phyloP scores from a whole-genome alignment of 139 green algal species.

The Zygnema circumcarinatum region DNA sequence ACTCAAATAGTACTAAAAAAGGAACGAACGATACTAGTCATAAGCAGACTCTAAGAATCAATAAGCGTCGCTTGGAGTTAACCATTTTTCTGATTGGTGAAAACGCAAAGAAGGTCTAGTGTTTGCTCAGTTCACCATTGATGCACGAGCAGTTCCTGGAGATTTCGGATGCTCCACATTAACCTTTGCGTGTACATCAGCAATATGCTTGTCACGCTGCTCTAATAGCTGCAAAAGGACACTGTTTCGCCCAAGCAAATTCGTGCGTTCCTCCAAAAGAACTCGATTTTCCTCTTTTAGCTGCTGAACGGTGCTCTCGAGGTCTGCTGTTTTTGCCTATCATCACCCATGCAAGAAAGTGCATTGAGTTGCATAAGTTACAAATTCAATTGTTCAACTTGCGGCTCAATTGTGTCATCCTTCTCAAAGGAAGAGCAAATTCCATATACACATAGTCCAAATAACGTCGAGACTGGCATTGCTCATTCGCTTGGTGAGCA shows the following conservation, averaged over 20 bases:
- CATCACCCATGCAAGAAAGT: not conserved
- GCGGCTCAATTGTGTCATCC: not conserved
- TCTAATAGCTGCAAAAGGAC: constrained; percentile 14
- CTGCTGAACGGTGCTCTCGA: not conserved
- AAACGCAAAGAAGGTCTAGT: too few species aligned
- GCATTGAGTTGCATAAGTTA: too few species aligned
- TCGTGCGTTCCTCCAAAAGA: constrained; percentile 4
- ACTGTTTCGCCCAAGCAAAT: constrained; percentile 11
- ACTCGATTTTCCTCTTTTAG: constrained; percentile 3
- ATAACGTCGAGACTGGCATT: not conserved
- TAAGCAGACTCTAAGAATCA: too few species aligned
- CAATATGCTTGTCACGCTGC: constrained; percentile 11
- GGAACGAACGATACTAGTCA: too few species aligned
- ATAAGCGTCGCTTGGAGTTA: too few species aligned
- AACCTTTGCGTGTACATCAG: not conserved
- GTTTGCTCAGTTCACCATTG: not conserved
- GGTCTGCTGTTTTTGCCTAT: constrained; percentile 23
- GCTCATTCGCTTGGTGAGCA: not conserved
- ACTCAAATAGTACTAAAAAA: too few species aligned
- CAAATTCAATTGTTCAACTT: not conserved
- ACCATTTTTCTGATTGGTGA: too few species aligned
- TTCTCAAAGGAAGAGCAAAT: not conserved
- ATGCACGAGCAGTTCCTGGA: not conserved
- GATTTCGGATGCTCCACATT: not conserved
- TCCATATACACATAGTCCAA: not conserved